Conservation (phyloP, 2,329 filamentous ascomycete species). For the Colletotrichum agaves region DNA sequence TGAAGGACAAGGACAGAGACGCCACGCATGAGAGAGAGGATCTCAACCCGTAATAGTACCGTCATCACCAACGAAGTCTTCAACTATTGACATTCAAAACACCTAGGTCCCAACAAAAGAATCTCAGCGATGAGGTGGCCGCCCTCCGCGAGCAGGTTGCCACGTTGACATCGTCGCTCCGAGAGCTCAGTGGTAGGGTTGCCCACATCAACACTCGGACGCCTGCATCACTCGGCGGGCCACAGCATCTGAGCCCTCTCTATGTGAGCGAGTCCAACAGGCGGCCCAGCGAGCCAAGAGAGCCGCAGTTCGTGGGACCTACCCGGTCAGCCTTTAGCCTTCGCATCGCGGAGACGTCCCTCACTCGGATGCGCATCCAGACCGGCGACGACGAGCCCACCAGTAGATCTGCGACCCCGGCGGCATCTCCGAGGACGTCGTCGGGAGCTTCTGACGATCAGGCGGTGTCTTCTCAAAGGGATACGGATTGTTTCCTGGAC, state of each 20-base stretch:
- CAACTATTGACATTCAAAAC: not conserved
- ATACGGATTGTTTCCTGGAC: conserved; percentile 16
- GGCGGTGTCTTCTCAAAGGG: conserved; percentile 31
- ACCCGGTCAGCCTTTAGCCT: conserved; percentile 50
- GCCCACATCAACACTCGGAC: conserved; percentile 28
- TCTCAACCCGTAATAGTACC: conserved; percentile 34
- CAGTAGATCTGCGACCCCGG: conserved; percentile 37
- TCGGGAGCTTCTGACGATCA: conserved; percentile 39
- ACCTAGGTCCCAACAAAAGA: conserved; percentile 32
- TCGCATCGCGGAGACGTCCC: conserved; percentile 48
- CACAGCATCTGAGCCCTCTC: conserved; percentile 27
- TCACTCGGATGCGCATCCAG: conserved; percentile 50
- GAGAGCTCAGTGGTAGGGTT: conserved; percentile 42
- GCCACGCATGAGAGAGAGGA: conserved; percentile 40
- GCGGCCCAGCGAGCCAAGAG: conserved; percentile 41
- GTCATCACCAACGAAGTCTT: too few species aligned
- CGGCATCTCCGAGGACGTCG: conserved; percentile 34
- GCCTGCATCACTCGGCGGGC: conserved; percentile 6
- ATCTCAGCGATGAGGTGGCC: conserved; percentile 43
- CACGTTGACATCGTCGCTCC: conserved; percentile 43
- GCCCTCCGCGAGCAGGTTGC: conserved; percentile 46
- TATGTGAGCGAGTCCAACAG: conserved; percentile 24
- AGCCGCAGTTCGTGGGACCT: conserved; percentile 51
- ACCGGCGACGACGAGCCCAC: conserved; percentile 41
- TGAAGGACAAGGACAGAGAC: conserved; percentile 34